A percentile compares a stretch with the other conserved stretches of the same genome.
Evolutionary conservation across 305 asterid species (phyloP).

Genomic region (Fraxinus ornus): DNA sequence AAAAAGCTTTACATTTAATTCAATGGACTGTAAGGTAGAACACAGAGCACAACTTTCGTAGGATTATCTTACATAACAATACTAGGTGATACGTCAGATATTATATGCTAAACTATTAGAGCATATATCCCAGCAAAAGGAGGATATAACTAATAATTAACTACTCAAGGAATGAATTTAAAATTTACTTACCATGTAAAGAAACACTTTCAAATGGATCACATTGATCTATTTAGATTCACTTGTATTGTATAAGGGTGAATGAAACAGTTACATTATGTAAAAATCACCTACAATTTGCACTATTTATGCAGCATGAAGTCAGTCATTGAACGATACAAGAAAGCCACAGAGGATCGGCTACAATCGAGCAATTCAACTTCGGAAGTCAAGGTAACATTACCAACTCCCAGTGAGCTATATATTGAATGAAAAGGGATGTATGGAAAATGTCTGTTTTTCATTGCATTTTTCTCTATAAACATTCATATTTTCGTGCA

Average conservation of each 20-base stretch:
- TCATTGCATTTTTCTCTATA: background rate
- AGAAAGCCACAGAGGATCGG: constrained; percentile 46
- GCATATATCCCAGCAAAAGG: background rate
- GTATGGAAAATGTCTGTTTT: background rate
- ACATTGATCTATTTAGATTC: background rate
- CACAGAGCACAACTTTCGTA: background rate
- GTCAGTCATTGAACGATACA: constrained; percentile 52
- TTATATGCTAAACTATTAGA: background rate
- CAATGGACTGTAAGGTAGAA: background rate
- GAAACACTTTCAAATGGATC: background rate
- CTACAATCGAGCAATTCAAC: constrained; percentile 38
- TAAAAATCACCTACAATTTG: constrained; percentile 9
- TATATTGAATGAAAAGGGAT: background rate
- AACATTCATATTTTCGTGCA: background rate
- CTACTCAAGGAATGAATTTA: background rate
- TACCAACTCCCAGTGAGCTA: background rate
- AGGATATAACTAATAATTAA: background rate
- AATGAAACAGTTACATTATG: background rate
- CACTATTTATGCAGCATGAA: constrained; percentile 42
- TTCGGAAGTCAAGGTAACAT: constrained; percentile 55
- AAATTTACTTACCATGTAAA: background rate
- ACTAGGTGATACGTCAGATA: background rate
- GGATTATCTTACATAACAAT: background rate
- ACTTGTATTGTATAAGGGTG: background rate
- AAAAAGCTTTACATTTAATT: background rate